Evolutionary conservation across 257 asterid species (phyloP), one percentile per base, ranked within the genome.

Genomic region (Petunia secreta): DNA sequence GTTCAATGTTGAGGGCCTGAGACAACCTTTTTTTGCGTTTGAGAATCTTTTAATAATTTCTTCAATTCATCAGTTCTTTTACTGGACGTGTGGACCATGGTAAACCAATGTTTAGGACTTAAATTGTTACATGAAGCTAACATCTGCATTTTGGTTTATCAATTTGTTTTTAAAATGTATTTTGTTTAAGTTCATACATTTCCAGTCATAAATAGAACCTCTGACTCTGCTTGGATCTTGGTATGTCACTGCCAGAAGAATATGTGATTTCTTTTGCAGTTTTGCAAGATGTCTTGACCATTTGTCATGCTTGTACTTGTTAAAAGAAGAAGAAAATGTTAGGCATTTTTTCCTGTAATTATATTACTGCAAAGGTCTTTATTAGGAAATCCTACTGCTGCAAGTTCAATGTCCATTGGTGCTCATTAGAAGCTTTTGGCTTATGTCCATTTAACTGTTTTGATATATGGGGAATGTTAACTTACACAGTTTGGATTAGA

Each of bases 221-320:
- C 36, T 13, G 50, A 14, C 62, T 36, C 44, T 73, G 63, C 63
- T 73, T 73, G 78, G 52, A 73, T 73, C 46, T 36, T 73, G 78
- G 78, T 10, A 73, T 10, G 57, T 52, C 6, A 50, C 36, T 25
- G 68, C 46, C 16, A 25, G 60, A 71, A 34, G 62, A 36, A 50
- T 73, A 73, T 73, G 46, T 11, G 11, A 11, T 34, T 73, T 34
- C 25, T 25, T 25, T 25, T 25, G 25, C 25, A 25, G 25, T 73
- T 11, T 50, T 15, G 25, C 46, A 48, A 52, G 16, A 50, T 34
- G 43, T 73, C 10, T 50, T 71, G 62, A 34, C 36, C 14, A 73
- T 50, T 73, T 62, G 36, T 73, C 78, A 71, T 14, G 44, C 2
- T 69, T 69, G 13, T 69, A 46, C 4, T 69, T 46, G 13, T 44